Conservation (phyloP, 176 grass and related monocot genomes). For the Oryza longistaminata region DNA sequence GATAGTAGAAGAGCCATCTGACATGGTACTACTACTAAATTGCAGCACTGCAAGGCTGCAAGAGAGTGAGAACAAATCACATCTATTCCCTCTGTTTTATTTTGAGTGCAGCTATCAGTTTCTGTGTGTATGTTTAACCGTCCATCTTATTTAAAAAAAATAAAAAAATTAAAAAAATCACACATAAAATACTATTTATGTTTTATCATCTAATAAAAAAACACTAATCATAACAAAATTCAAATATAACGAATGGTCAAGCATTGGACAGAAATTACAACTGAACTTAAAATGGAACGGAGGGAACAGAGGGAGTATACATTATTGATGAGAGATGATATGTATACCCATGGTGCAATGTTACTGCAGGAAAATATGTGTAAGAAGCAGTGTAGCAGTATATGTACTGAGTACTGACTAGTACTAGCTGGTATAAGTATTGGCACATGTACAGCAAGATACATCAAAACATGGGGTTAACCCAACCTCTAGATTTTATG, state of each 20-base stretch:
- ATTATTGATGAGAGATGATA: neutral
- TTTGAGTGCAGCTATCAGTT: too few relatives aligned
- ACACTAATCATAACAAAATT: too few relatives aligned
- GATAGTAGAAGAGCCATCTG: constrained; percentile 1
- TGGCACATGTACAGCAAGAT: neutral
- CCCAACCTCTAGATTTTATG: neutral
- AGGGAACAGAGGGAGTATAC: neutral
- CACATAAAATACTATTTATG: too few relatives aligned
- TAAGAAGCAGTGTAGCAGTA: neutral
- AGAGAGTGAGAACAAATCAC: neutral
- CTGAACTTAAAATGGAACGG: too few relatives aligned
- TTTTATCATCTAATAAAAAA: too few relatives aligned
- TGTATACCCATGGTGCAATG: neutral
- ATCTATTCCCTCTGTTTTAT: neutral
- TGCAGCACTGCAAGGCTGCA: neutral
- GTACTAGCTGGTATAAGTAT: neutral
- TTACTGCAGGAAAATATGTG: neutral
- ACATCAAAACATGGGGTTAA: neutral
- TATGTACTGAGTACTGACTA: neutral
- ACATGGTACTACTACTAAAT: neutral
- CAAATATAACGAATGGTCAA: too few relatives aligned
- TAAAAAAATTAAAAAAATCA: too few relatives aligned
- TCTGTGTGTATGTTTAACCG: too few relatives aligned
- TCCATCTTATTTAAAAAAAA: too few relatives aligned
- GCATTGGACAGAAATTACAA: too few relatives aligned